Evolutionary conservation across 768 basidiomycete species (phyloP).

Genomic region (Phanerochaete carnosa): DNA sequence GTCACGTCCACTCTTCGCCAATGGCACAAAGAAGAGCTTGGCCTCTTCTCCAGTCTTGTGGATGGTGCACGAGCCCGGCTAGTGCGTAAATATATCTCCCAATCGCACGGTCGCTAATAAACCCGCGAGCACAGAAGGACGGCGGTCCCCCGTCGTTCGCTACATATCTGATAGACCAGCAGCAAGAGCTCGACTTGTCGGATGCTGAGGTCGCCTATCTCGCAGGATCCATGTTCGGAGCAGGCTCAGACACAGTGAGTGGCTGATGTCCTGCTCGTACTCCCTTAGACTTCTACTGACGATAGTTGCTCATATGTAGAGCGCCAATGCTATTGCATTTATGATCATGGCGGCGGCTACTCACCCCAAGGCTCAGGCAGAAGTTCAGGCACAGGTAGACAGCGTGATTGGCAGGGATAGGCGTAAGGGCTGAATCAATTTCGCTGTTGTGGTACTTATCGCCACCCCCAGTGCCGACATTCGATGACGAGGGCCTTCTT

Average conservation of each 20-base stretch:
- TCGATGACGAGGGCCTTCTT: conserved; percentile 34
- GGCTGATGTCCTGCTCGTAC: neutral
- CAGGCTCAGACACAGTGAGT: conserved; percentile 39
- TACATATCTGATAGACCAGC: conserved; percentile 35
- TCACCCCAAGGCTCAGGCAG: conserved; percentile 31
- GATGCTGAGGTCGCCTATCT: conserved; percentile 37
- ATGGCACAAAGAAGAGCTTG: conserved; percentile 44
- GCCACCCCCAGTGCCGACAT: conserved; percentile 32
- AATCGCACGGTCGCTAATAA: neutral
- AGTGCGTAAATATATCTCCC: conserved; percentile 17
- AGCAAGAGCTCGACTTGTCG: conserved; percentile 26
- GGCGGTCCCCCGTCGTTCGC: conserved; percentile 31
- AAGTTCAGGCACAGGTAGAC: conserved; percentile 36
- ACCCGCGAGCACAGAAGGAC: conserved; percentile 15
- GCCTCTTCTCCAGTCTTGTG: conserved; percentile 29
- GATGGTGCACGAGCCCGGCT: conserved; percentile 26
- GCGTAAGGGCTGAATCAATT: conserved; percentile 20
- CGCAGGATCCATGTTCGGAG: conserved; percentile 41
- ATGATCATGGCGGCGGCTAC: conserved; percentile 37
- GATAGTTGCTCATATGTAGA: conserved; percentile 18
- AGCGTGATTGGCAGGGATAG: conserved; percentile 32
- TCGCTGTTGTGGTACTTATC: neutral
- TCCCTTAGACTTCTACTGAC: neutral
- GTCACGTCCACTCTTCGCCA: conserved; percentile 53
- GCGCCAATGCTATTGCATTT: conserved; percentile 20